Percentiles rank a stretch among this genome's conserved stretches.
These are phyloP conservation scores for Lipomyces yamadae DNA, from an alignment of 805 yeast genomes.

Conservation along the genomic window DNA sequence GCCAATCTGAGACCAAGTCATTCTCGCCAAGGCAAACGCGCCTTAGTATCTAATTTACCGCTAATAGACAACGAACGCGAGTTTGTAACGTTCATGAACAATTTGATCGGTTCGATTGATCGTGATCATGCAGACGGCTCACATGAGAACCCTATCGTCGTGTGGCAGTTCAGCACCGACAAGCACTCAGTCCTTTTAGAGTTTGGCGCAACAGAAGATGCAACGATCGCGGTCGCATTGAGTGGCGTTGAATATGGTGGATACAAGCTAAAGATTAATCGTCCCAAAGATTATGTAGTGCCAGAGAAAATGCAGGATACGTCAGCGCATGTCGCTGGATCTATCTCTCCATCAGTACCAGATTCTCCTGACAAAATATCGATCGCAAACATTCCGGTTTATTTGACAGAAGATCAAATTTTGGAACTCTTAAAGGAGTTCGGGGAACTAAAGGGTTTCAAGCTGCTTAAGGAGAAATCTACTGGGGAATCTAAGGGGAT, in stretches of 20 bases:
- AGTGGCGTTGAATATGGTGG: constrained; percentile 46
- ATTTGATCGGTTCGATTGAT: constrained; percentile 30
- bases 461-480: constrained; percentile 51
- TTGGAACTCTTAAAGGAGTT: constrained; percentile 50
- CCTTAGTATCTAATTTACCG: constrained; percentile 32
- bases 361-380: constrained; percentile 57
- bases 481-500: constrained; percentile 61
- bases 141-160: constrained; percentile 21
- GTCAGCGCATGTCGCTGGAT: constrained; percentile 22
- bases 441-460: constrained; percentile 51
- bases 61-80: constrained; percentile 17
- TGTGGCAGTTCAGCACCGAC: constrained; percentile 31
- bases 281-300: constrained; percentile 56
- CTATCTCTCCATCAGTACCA: constrained; percentile 40
- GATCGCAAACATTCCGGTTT: constrained; percentile 53
- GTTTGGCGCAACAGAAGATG: constrained; percentile 56
- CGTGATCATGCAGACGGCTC: constrained; percentile 12
- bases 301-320: constrained; percentile 39
- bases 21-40: constrained; percentile 37
- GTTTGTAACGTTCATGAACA: constrained; percentile 31
- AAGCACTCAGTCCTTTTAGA: constrained; percentile 52
- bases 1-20: constrained; percentile 32
- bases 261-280: constrained; percentile 43
- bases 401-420: constrained; percentile 52
- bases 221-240: constrained; percentile 59